Percentiles rank a stretch among this genome's conserved stretches.
Evolutionary conservation across 768 basidiomycete species (phyloP).

Genomic region (Naganishia vaughanmartiniae): DNA sequence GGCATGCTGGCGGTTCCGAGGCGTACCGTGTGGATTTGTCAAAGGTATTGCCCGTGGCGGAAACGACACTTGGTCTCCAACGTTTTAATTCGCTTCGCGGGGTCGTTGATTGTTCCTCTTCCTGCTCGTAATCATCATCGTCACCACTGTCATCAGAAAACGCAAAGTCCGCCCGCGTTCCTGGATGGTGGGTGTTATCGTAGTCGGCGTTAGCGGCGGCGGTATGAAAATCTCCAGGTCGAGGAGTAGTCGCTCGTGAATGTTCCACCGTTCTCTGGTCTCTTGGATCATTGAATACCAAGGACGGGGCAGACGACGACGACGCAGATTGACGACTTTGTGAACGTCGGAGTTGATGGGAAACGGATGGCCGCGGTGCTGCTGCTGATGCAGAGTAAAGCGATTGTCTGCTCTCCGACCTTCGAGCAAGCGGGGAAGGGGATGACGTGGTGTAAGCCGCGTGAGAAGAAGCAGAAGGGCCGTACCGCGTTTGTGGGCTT

Average conservation of each 20-base stretch:
- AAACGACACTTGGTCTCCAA: background rate
- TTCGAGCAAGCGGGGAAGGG: constrained; percentile 7
- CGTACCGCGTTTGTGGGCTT: constrained; percentile 8
- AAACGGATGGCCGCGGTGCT: background rate
- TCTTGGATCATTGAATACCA: background rate
- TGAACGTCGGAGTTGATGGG: background rate
- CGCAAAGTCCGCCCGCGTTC: too few species aligned
- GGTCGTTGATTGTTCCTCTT: constrained; percentile 7
- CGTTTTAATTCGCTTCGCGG: constrained; percentile 22
- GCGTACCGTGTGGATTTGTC: background rate
- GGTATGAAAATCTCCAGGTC: constrained; percentile 6
- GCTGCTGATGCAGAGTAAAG: background rate
- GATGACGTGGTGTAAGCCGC: constrained; percentile 4
- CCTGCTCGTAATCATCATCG: too few species aligned
- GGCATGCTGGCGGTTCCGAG: background rate
- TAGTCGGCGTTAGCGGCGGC: background rate
- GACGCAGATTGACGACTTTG: constrained; percentile 4
- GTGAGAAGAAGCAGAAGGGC: too few species aligned
- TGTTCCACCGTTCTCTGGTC: background rate
- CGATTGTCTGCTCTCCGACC: constrained; percentile 12
- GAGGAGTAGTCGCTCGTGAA: constrained; percentile 10
- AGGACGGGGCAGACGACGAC: background rate
- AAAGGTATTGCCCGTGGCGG: background rate
- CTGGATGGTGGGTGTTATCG: too few species aligned
- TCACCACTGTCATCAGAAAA: too few species aligned